Base-by-base conservation (phyloP, 805 yeast species). In the Suhomyces vadensis region DNA sequence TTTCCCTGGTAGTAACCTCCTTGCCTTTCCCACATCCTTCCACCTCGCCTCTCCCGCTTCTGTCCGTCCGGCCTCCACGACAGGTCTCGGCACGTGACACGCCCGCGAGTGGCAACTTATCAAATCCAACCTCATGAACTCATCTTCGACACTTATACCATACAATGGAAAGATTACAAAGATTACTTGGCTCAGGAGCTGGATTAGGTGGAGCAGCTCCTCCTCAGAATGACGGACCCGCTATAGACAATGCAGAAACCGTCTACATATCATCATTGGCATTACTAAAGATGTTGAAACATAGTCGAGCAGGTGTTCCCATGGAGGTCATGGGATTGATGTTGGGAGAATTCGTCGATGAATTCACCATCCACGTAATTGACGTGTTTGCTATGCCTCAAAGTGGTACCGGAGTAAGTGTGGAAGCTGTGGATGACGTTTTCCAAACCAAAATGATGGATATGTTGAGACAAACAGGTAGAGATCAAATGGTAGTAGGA, bases 381-480 rank as follows among this genome's bases (percentile, higher is more conserved):
- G 99, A 94, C 62, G 99, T 95, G 41, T 94, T 94, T 75, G 99
- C 99, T 44, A 94, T 94, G 99, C 99, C 99, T 14, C 99, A 94
- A 71, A 82, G 90, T 37, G 95, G 96, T 60, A 94, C 99, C 7
- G 99, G 99, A 48, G 99, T 95, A 14, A 86, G 96, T 46, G 99
- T 94, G 46, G 99, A 94, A 65, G 99, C 99, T 1, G 99, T 94
- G 25, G 99, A 95, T 65, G 98, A 95, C 64, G 98, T 95, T 40
- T 94, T 94, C 73, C 99, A 94, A 67, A 91, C 98, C 3, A 87
- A 85, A 63, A 95, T 94, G 99, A 94, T 94, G 99, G 99, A 94
- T 62, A 94, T 94, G 99, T 78, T 94, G 60, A 83, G 87, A 69
- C 99, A 94, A 66, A 94, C 99, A 0, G 99, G 99, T n/a, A 79